Percentiles rank a stretch among this genome's conserved stretches.
These are phyloP conservation scores for Obelidium mucronatum DNA, from an alignment of 192 early-diverging fungal species.

Conservation along the genomic window DNA sequence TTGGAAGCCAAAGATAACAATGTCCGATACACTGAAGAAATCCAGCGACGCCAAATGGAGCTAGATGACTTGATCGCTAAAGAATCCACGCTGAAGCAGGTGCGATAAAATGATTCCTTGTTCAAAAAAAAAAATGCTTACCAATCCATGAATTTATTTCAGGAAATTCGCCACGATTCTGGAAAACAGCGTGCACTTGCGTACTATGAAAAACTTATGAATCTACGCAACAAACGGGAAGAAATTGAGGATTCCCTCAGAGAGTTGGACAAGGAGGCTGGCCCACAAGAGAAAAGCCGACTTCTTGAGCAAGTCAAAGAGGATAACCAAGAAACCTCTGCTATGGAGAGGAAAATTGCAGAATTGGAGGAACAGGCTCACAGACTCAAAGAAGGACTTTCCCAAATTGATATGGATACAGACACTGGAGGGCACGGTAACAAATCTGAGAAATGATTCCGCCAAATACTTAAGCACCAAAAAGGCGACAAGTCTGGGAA, in stretches of 20 bases:
- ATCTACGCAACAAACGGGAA: conserved; percentile 39
- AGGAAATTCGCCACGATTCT: conserved; percentile 53
- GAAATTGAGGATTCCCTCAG: conserved; percentile 57
- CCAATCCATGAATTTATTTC: neutral
- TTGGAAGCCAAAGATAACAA: conserved; percentile 52
- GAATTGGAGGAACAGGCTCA: conserved; percentile 58
- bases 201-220: conserved; percentile 51
- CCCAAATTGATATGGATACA: conserved; percentile 54
- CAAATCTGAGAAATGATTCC: conserved; percentile 17
- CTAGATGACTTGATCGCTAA: conserved; percentile 49
- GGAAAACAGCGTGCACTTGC: conserved; percentile 48
- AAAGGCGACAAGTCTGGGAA: conserved; percentile 58
- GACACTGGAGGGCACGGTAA: conserved; percentile 52
- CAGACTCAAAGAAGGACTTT: conserved; percentile 52
- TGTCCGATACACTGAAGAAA: conserved; percentile 42
- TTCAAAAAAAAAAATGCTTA: too few relatives aligned
- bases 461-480: conserved; percentile 9
- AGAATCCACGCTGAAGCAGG: conserved; percentile 36
- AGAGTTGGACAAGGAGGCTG: conserved; percentile 48
- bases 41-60: conserved; percentile 44
- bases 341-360: conserved; percentile 62
- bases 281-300: conserved; percentile 55
- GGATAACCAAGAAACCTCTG: conserved; percentile 67
- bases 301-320: conserved; percentile 65
- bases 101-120: neutral